These are phyloP conservation scores for Aspergillus intermedius DNA, from an alignment of 2,329 filamentous ascomycete genomes.

Conservation along the genomic window DNA sequence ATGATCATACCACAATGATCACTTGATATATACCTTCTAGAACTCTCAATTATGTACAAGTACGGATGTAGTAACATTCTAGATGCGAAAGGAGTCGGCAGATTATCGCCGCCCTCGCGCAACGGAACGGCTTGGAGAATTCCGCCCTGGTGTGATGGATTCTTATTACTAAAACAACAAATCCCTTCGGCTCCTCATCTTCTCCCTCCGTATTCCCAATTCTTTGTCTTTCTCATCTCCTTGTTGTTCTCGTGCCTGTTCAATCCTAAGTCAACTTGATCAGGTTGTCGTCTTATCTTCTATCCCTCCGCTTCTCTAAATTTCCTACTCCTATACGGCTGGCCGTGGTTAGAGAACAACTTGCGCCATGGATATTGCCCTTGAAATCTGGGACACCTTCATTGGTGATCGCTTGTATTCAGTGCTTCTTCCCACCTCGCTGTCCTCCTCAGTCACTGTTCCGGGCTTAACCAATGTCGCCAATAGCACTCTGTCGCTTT, in stretches of 20 bases:
- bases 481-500: constrained; percentile 52
- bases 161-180: neutral
- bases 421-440: constrained; percentile 55
- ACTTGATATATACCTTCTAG: too few relatives aligned
- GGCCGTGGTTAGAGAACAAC: neutral
- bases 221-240: neutral
- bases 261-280: too few relatives aligned
- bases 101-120: constrained; percentile 11
- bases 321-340: neutral
- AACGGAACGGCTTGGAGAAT: constrained; percentile 18
- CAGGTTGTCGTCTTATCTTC: neutral
- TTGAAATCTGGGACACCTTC: constrained; percentile 78
- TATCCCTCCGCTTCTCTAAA: neutral
- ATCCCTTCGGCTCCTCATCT: neutral
- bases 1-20: too few relatives aligned
- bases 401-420: constrained; percentile 76
- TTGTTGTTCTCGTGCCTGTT: neutral
- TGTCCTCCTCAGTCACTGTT: constrained; percentile 49
- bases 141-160: constrained; percentile 30
- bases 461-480: constrained; percentile 47
- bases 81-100: neutral
- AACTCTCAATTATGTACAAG: neutral
- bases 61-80: neutral
- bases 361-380: constrained; percentile 74
- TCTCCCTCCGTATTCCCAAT: neutral